These are phyloP conservation scores for Davidsoniella neocaledoniae DNA, from an alignment of 2,329 filamentous ascomycete species.

Conservation along the genomic window DNA sequence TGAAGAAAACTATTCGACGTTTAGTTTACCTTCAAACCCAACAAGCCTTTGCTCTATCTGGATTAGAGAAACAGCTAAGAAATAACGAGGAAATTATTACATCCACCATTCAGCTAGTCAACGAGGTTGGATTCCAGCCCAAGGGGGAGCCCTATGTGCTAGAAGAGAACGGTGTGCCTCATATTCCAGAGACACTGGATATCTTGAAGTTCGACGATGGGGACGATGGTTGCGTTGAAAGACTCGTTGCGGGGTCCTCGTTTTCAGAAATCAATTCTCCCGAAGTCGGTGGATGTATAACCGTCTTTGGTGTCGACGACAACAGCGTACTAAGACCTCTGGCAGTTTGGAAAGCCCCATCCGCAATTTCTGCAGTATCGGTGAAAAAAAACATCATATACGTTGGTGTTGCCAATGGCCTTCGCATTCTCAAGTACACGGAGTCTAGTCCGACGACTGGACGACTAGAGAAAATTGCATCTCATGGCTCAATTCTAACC, in stretches of 20 bases:
- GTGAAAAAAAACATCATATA: slow-evolving; percentile 64
- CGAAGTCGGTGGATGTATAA: slow-evolving; percentile 18
- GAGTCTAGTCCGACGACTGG: slow-evolving; percentile 39
- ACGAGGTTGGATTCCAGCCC: slow-evolving; percentile 73
- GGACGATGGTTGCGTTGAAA: slow-evolving; percentile 43
- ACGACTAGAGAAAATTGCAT: slow-evolving; percentile 51
- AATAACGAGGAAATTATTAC: slow-evolving; percentile 58
- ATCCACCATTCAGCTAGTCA: slow-evolving; percentile 74
- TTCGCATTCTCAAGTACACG: slow-evolving; percentile 40
- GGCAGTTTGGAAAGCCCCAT: slow-evolving; percentile 51
- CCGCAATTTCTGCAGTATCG: slow-evolving; percentile 63
- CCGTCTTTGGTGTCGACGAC: slow-evolving; percentile 64
- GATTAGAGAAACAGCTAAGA: slow-evolving; percentile 56
- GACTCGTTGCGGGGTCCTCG: slow-evolving; percentile 73
- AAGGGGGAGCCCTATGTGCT: slow-evolving; percentile 54
- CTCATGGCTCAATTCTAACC: slow-evolving; percentile 67
- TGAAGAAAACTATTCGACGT: slow-evolving; percentile 70
- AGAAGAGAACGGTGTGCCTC: slow-evolving; percentile 29
- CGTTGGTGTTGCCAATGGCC: slow-evolving; percentile 77
- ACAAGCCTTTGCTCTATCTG: slow-evolving; percentile 73
- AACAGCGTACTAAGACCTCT: slow-evolving; percentile 59
- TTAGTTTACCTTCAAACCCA: slow-evolving; percentile 70
- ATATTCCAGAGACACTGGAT: slow-evolving; percentile 74
- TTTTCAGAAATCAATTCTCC: slow-evolving; percentile 28
- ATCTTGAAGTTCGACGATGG: slow-evolving; percentile 51